Conservation (phyloP, 805 yeast genomes). For the Monosporozyma unispora region DNA sequence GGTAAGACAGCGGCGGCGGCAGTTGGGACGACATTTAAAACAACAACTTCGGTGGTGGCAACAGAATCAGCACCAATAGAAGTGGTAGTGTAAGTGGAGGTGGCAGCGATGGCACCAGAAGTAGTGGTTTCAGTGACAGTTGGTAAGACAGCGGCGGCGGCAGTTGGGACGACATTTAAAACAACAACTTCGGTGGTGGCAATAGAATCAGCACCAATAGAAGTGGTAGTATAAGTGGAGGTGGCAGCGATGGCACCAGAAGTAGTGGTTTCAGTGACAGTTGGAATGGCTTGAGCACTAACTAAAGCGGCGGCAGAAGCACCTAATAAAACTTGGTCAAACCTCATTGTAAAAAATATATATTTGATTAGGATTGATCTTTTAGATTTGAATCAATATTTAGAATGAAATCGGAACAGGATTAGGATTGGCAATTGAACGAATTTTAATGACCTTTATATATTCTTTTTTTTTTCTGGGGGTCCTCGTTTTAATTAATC, state of each 20-base stretch:
- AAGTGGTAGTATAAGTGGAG: conserved; percentile 6
- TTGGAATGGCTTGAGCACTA: background rate
- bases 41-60: background rate
- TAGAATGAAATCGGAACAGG: no score
- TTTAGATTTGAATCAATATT: no score
- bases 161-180: background rate
- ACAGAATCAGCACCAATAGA: conserved; percentile 30
- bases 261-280: background rate
- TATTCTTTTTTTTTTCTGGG: no score
- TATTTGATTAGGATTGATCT: no score
- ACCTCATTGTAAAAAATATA: background rate
- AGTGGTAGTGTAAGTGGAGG: conserved; percentile 65
- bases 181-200: no score
- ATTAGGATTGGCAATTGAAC: no score
- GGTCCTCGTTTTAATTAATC: no score
- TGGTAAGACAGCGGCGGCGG: conserved; percentile 33
- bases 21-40: background rate
- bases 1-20: no score
- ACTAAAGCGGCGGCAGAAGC: conserved; percentile 1
- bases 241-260: background rate
- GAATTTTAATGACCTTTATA: no score
- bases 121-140: conserved; percentile 54
- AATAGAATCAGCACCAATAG: background rate
- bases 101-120: conserved; percentile 62
- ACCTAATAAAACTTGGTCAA: background rate